Evolutionary conservation across 192 early-diverging fungal species (phyloP), one percentile per base, ranked within the genome.

Genomic region (Thamnidium elegans): DNA sequence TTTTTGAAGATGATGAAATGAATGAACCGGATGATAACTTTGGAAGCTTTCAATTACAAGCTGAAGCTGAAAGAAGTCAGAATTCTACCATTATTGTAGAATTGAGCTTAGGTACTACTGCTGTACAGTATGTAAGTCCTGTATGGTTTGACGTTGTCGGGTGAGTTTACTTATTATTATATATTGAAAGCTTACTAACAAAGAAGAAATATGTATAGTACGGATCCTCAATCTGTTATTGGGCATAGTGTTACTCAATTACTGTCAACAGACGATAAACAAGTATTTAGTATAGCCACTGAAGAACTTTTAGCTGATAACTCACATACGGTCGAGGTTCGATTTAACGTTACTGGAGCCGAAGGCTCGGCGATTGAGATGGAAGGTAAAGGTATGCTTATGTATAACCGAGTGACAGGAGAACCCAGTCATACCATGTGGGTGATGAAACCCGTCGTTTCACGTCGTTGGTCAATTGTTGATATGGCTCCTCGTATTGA

Each of bases 331-430:
- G 71, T 90, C 11, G 91, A 94, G 63, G 77, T 93, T 10, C 78
- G 67, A 3, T 92, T 88, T 65, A 72, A 73, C 42, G 45, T 64
- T 15, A 55, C 78, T 5, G 66, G 62, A 6, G 61, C 60, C 23
- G 59, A 71, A 15, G 56, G 59, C 0, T 65, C 62, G 0, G 63
- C 64, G 20, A 64, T 92, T 47, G 81, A 87, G 44, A 90, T 94
- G 80, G 86, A 91, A 71, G 91, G 85, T 19, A 88, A 93, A 63
- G 92, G 92, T 14, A 92, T 94, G 88, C 68, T 93, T 8, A 86
- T 87, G 68, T 86, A 88, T 55, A 87, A 94, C 67, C 76, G 87
- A 21, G 76, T 77, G 0, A 85, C 86, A 14, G 75, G 78, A 13
- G 71, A 78, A 9, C 84, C 87, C 1, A 78, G 81, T 47, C 90